Evolutionary conservation across 169 alveolate genomes (phyloP).

Genomic region (Cryptosporidium muris): DNA sequence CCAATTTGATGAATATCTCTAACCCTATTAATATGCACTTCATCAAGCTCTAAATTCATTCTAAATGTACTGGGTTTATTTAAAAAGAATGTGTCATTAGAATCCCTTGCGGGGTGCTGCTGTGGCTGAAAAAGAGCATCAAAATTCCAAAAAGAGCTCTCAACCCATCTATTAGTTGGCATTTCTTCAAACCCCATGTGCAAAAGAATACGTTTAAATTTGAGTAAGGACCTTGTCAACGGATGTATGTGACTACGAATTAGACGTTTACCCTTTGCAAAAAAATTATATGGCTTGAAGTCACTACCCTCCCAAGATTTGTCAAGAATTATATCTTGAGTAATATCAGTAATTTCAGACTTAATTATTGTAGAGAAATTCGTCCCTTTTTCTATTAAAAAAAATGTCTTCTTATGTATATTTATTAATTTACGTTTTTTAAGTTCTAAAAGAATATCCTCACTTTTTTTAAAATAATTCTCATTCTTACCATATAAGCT

Average conservation of each 20-base stretch:
- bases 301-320: slow-evolving; percentile 85
- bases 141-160: slow-evolving; percentile 99
- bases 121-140: slow-evolving; percentile 99
- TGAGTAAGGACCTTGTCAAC: slow-evolving; percentile 84
- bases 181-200: slow-evolving; percentile 97
- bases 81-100: slow-evolving; percentile 99
- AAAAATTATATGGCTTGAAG: slow-evolving; percentile 85
- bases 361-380: slow-evolving; percentile 70
- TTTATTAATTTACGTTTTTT: slow-evolving; percentile 76
- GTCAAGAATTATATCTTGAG: slow-evolving; percentile 82
- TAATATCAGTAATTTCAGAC: slow-evolving; percentile 82
- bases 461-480: slow-evolving; percentile 1
- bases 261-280: slow-evolving; percentile 82
- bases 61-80: slow-evolving; percentile 77
- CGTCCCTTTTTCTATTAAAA: slow-evolving; percentile 67
- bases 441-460: slow-evolving; percentile 70
- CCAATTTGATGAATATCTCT: slow-evolving; percentile 93
- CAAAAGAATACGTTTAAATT: slow-evolving; percentile 86
- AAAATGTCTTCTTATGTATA: slow-evolving; percentile 71
- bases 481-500: slow-evolving; percentile 33
- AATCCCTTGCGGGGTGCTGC: slow-evolving; percentile 99
- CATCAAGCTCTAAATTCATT: slow-evolving; percentile 72
- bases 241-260: slow-evolving; percentile 91
- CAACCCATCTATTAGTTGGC: slow-evolving; percentile 97
- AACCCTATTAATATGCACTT: slow-evolving; percentile 90